phyloP scores from a whole-genome alignment of 2,329 filamentous ascomycete genomes.

The Xylaria hypoxylon region DNA sequence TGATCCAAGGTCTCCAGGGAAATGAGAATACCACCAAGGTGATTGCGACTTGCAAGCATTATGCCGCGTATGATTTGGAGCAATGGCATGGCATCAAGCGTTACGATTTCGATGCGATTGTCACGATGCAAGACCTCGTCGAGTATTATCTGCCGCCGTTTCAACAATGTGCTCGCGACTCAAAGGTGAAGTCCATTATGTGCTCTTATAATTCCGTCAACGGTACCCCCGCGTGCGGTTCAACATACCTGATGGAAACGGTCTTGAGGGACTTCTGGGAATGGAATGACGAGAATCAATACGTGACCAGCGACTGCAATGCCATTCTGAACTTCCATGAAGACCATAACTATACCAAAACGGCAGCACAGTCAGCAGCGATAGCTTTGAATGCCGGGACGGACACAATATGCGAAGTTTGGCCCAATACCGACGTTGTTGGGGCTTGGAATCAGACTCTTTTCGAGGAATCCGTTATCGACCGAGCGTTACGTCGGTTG shows the following conservation, averaged over 20 bases:
- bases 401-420: conserved; percentile 51
- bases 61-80: conserved; percentile 68
- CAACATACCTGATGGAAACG: conserved; percentile 70
- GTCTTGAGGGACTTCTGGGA: conserved; percentile 74
- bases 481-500: conserved; percentile 48
- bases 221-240: conserved; percentile 73
- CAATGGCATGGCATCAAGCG: conserved; percentile 56
- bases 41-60: conserved; percentile 70
- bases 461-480: conserved; percentile 46
- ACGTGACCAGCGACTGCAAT: conserved; percentile 74
- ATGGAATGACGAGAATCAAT: conserved; percentile 71
- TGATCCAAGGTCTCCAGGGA: conserved; percentile 66
- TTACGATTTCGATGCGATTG: conserved; percentile 66
- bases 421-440: conserved; percentile 45
- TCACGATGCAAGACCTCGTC: conserved; percentile 70
- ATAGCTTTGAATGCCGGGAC: conserved; percentile 53
- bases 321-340: conserved; percentile 69
- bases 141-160: conserved; percentile 78
- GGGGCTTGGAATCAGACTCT: conserved; percentile 49
- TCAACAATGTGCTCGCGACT: conserved; percentile 70
- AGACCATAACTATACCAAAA: conserved; percentile 55
- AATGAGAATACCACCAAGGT: conserved; percentile 52
- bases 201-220: conserved; percentile 74
- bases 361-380: conserved; percentile 52
- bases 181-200: conserved; percentile 69